Evolutionary conservation across 306 rosid genomes (phyloP).

Genomic region (Cyamopsis tetragonoloba): DNA sequence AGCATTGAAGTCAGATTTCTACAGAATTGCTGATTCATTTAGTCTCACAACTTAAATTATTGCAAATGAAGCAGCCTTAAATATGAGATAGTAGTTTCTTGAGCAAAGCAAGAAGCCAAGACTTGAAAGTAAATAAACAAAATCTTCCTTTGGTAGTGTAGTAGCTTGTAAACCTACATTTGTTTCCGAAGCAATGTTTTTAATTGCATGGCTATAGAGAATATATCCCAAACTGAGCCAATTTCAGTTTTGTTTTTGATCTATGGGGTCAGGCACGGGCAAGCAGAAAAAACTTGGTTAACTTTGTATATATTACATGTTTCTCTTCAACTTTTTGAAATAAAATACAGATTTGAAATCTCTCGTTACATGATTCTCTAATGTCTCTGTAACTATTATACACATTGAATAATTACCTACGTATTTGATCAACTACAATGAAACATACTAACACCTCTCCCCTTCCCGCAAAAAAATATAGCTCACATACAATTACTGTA

Average conservation of each 20-base stretch:
- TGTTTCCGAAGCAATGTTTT: neutral
- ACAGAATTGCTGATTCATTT: slow-evolving; percentile 63
- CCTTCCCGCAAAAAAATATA: slow-evolving; percentile 10
- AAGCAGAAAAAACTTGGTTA: neutral
- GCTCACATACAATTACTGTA: slow-evolving; percentile 33
- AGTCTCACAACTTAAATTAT: slow-evolving; percentile 40
- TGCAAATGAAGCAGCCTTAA: neutral
- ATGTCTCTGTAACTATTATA: slow-evolving; percentile 20
- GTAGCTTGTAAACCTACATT: neutral
- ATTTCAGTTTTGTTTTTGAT: neutral
- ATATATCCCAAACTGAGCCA: neutral
- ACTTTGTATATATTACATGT: slow-evolving; percentile 15
- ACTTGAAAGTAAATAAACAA: neutral
- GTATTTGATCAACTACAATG: slow-evolving; percentile 20
- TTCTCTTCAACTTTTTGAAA: slow-evolving; percentile 10
- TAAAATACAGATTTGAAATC: slow-evolving; percentile 28
- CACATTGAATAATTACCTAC: slow-evolving; percentile 28
- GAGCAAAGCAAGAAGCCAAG: neutral
- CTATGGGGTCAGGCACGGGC: neutral
- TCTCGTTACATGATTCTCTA: slow-evolving; percentile 13
- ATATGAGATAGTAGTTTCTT: neutral
- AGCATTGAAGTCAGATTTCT: slow-evolving; percentile 49
- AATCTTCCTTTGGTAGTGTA: neutral
- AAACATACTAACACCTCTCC: slow-evolving; percentile 8
- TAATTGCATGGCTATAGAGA: slow-evolving; percentile 2